Percentiles rank a stretch among this genome's conserved stretches.
phyloP scores from a whole-genome alignment of 805 yeast genomes.

The Zygoascus tannicola region DNA sequence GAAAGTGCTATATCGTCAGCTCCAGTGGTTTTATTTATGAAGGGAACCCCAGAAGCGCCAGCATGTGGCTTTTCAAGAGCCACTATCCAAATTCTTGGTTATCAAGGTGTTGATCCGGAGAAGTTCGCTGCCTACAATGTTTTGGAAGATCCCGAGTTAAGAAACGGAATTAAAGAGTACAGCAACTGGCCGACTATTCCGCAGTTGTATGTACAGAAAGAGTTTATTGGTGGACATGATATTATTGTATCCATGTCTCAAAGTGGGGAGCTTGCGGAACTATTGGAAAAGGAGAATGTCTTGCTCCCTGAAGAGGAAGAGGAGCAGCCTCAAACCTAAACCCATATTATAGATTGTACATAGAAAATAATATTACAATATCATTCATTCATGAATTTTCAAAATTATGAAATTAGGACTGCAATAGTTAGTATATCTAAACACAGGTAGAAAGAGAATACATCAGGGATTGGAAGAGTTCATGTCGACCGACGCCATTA shows the following conservation, averaged over 20 bases:
- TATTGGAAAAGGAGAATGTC: conserved; percentile 70
- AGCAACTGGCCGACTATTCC: conserved; percentile 99
- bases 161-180: conserved; percentile 92
- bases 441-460: too few relatives aligned
- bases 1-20: conserved; percentile 79
- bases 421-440: too few relatives aligned
- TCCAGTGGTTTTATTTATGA: conserved; percentile 95
- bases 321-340: neutral
- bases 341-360: neutral
- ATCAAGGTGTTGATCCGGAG: conserved; percentile 92
- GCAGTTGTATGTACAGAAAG: conserved; percentile 78
- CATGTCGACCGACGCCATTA: neutral
- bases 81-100: conserved; percentile 85
- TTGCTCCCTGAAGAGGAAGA: conserved; percentile 61
- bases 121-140: conserved; percentile 97
- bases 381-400: too few relatives aligned
- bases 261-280: conserved; percentile 78
- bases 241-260: conserved; percentile 81
- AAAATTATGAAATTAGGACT: too few relatives aligned
- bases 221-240: conserved; percentile 97
- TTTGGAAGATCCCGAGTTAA: conserved; percentile 84
- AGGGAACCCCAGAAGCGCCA: conserved; percentile 96
- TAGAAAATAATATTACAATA: neutral
- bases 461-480: too few relatives aligned
- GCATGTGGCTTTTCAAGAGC: conserved; percentile 97